Evolutionary conservation across 202 grass and related monocot genomes (phyloP).

Genomic region (Elaeis oleifera): DNA sequence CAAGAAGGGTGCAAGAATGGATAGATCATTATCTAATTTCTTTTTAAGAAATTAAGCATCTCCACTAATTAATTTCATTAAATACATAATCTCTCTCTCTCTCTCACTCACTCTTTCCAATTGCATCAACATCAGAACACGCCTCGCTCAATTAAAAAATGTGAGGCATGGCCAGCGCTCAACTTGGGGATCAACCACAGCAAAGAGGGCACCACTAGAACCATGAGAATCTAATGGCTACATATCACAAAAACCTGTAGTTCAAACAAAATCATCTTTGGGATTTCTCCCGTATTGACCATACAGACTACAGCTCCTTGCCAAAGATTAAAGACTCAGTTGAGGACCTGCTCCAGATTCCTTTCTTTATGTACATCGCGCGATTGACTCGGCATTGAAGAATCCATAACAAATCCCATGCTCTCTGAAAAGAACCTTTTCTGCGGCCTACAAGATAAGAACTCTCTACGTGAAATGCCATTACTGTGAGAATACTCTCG

Average conservation of each 20-base stretch:
- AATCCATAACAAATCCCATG: slow-evolving; percentile 36
- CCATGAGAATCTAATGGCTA: slow-evolving; percentile 44
- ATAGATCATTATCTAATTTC: no score
- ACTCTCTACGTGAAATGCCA: slow-evolving; percentile 46
- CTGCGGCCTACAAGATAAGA: slow-evolving; percentile 44
- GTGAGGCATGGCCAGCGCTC: neutral
- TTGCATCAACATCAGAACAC: no score
- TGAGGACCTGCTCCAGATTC: slow-evolving; percentile 47
- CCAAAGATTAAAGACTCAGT: slow-evolving; percentile 31
- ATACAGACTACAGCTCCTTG: slow-evolving; percentile 25
- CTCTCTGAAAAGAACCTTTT: slow-evolving; percentile 72
- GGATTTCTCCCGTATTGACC: slow-evolving; percentile 35
- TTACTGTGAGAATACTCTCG: slow-evolving; percentile 40
- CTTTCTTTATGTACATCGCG: slow-evolving; percentile 85
- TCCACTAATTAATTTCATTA: no score
- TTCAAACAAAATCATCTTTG: slow-evolving; percentile 71
- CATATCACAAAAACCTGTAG: slow-evolving; percentile 79
- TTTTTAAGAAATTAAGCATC: no score
- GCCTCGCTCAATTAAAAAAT: no score
- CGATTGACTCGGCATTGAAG: slow-evolving; percentile 32
- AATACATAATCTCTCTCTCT: no score
- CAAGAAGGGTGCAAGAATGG: no score
- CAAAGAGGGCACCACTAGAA: slow-evolving; percentile 14
- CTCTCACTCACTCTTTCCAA: no score
- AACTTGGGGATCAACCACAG: neutral